phyloP scores from a whole-genome alignment of 345 rosid genomes.

The Euphorbia tirucalli region DNA sequence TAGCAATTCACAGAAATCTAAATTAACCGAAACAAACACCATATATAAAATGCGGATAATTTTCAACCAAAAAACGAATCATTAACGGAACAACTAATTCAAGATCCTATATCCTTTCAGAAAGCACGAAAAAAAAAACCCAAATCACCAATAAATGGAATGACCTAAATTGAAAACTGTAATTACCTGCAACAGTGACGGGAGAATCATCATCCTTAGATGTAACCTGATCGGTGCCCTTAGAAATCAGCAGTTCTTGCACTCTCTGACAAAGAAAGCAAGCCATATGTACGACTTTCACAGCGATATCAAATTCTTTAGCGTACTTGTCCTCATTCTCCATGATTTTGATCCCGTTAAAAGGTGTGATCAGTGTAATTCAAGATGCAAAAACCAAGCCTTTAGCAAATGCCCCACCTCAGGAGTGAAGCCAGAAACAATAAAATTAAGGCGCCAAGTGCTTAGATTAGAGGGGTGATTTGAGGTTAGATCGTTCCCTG shows the following conservation, averaged over 20 bases:
- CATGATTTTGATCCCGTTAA: constrained; percentile 8
- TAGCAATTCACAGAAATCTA: no score
- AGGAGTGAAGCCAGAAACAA: background rate
- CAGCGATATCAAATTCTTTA: constrained; percentile 72
- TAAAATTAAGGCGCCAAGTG: background rate
- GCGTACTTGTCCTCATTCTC: constrained; percentile 35
- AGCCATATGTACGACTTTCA: constrained; percentile 75
- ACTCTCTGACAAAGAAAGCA: constrained; percentile 77
- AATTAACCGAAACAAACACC: background rate
- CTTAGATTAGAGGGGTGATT: no score
- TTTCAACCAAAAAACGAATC: constrained; percentile 1
- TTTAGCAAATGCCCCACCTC: background rate
- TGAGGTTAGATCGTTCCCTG: background rate
- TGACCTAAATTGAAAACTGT: background rate
- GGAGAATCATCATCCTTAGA: constrained; percentile 89
- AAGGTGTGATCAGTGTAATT: background rate
- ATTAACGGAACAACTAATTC: background rate
- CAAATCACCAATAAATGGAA: background rate
- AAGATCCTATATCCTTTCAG: background rate
- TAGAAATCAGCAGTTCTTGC: constrained; percentile 51
- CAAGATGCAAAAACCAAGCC: background rate
- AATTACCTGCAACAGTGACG: constrained; percentile 82
- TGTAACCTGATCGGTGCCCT: constrained; percentile 38
- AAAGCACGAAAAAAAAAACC: background rate
- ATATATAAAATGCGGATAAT: constrained; percentile 1